Evolutionary conservation across 805 yeast genomes (phyloP).

Genomic region (Schwanniomyces yamadae): DNA sequence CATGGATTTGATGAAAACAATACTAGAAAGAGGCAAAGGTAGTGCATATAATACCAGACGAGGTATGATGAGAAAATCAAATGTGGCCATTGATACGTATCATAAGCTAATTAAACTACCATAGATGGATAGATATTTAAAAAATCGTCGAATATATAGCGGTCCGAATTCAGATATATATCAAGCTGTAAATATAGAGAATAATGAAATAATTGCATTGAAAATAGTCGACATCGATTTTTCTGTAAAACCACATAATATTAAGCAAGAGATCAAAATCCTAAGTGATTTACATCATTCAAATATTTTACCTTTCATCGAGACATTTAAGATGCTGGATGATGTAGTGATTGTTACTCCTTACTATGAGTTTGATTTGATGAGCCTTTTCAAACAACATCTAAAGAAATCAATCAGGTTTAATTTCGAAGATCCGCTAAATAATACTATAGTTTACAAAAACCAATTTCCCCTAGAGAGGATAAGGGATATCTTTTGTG

Average conservation of each 20-base stretch:
- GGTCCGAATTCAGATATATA: slow-evolving; percentile 38
- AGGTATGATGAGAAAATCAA: no score
- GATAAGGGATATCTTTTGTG: slow-evolving; percentile 13
- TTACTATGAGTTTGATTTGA: slow-evolving; percentile 26
- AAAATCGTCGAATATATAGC: slow-evolving; percentile 23
- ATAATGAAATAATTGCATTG: slow-evolving; percentile 22
- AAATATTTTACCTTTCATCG: slow-evolving; percentile 18
- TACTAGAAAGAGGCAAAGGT: slow-evolving; percentile 28
- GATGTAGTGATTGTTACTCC: slow-evolving; percentile 36
- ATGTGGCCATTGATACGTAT: no score
- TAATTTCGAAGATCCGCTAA: slow-evolving; percentile 22
- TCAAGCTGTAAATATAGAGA: slow-evolving; percentile 16
- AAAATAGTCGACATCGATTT: slow-evolving; percentile 41
- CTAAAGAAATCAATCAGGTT: slow-evolving; percentile 21
- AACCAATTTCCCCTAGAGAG: slow-evolving; percentile 13
- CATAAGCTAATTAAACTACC: no score
- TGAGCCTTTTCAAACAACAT: slow-evolving; percentile 19
- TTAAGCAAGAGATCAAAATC: slow-evolving; percentile 29
- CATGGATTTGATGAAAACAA: slow-evolving; percentile 24
- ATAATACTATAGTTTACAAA: slow-evolving; percentile 10
- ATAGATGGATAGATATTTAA: slow-evolving; percentile 14
- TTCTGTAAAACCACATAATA: slow-evolving; percentile 34
- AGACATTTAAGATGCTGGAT: slow-evolving; percentile 23
- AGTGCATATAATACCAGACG: slow-evolving; percentile 5
- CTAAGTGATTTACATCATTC: slow-evolving; percentile 18